Percentiles rank a stretch among this genome's conserved stretches.
These are phyloP conservation scores for Diaporthe nobilis DNA, from an alignment of 2,329 filamentous ascomycete species.

Conservation along the genomic window DNA sequence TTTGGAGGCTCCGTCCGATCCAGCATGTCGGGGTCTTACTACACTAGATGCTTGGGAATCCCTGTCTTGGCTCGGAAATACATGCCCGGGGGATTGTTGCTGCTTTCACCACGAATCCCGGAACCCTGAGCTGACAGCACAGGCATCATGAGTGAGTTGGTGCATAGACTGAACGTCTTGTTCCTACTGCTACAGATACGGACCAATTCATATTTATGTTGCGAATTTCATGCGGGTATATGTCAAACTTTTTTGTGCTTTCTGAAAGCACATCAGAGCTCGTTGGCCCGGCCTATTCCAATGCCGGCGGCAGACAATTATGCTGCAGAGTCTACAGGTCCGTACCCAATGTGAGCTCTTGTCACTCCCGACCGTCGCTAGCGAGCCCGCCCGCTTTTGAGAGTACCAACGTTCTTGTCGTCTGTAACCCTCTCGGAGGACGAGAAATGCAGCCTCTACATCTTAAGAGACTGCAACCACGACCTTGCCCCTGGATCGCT, in stretches of 20 bases:
- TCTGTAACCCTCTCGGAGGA: background rate
- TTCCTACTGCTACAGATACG: background rate
- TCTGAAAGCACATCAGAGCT: background rate
- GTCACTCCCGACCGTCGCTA: no score
- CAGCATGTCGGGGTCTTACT: background rate
- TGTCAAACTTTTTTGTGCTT: no score
- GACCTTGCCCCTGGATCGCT: constrained; percentile 52
- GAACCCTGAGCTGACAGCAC: background rate
- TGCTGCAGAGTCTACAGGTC: no score
- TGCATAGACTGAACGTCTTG: background rate
- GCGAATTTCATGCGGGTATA: background rate
- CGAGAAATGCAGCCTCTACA: no score
- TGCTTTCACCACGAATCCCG: no score
- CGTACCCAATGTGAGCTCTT: background rate
- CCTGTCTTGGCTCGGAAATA: background rate
- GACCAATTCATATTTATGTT: background rate
- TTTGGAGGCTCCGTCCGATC: background rate
- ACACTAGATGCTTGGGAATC: background rate
- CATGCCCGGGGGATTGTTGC: background rate
- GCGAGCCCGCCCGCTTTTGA: background rate
- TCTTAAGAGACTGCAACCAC: constrained; percentile 46
- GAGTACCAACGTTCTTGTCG: background rate
- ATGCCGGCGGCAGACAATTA: background rate
- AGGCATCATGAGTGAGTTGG: background rate
- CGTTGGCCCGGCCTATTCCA: background rate